These are phyloP conservation scores for Neonectria ditissima DNA, from an alignment of 2,329 filamentous ascomycete species.

Conservation along the genomic window DNA sequence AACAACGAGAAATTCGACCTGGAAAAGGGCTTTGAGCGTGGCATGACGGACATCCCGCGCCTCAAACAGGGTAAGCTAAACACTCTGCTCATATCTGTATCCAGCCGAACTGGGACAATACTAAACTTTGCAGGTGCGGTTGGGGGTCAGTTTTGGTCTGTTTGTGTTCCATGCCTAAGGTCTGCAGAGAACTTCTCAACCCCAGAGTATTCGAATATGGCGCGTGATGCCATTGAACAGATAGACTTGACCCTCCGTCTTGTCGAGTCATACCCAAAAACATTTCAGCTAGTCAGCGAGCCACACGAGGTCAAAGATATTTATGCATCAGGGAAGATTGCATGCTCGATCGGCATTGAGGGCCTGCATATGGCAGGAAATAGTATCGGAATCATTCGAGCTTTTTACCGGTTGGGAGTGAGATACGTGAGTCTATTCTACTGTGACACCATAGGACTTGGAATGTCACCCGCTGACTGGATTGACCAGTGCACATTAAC, in stretches of 20 bases:
- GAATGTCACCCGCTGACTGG: not conserved
- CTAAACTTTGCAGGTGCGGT: conserved; percentile 32
- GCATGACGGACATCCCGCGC: conserved; percentile 48
- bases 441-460: no score
- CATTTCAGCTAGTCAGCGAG: conserved; percentile 39
- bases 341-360: conserved; percentile 52
- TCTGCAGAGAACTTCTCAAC: conserved; percentile 44
- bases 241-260: conserved; percentile 41
- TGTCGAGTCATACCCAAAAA: conserved; percentile 40
- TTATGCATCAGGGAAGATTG: conserved; percentile 47
- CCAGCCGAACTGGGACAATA: not conserved
- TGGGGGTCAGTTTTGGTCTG: conserved; percentile 48
- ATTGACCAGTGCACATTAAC: conserved; percentile 38
- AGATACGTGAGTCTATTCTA: conserved; percentile 45
- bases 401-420: conserved; percentile 47
- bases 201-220: conserved; percentile 39
- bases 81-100: no score
- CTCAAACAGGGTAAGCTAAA: conserved; percentile 30
- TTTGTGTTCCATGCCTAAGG: conserved; percentile 45
- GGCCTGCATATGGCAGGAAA: conserved; percentile 51
- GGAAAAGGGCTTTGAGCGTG: conserved; percentile 46
- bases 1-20: conserved; percentile 50
- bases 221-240: conserved; percentile 27
- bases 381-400: conserved; percentile 48
- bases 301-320: conserved; percentile 45